Percentiles rank a stretch among this genome's conserved stretches.
phyloP scores from a whole-genome alignment of 805 yeast species.

The Ogataea degrootiae region DNA sequence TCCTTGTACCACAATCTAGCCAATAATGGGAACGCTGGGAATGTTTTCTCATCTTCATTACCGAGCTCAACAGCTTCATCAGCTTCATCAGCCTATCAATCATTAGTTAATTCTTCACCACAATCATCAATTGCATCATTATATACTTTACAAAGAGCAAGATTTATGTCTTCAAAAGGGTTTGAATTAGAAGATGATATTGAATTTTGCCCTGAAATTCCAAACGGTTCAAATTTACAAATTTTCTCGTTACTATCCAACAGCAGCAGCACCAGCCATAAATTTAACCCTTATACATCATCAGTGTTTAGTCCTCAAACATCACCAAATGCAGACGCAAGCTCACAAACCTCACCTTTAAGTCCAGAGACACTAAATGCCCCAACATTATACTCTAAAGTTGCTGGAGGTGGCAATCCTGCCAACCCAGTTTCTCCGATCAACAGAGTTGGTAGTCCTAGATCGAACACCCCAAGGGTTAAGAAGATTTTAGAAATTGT shows the following conservation, averaged over 20 bases:
- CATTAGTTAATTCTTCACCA: slow-evolving; percentile 23
- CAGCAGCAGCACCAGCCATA: slow-evolving; percentile 22
- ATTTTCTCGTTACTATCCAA: not conserved
- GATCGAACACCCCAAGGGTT: slow-evolving; percentile 44
- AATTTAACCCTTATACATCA: slow-evolving; percentile 67
- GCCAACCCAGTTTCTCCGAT: not conserved
- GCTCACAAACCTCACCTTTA: slow-evolving; percentile 13
- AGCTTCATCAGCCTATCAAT: slow-evolving; percentile 19
- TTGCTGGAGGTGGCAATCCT: not conserved
- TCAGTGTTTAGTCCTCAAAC: slow-evolving; percentile 51
- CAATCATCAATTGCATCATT: slow-evolving; percentile 23
- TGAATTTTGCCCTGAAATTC: slow-evolving; percentile 60
- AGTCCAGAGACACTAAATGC: slow-evolving; percentile 10
- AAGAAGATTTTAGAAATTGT: slow-evolving; percentile 59
- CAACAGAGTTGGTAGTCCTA: slow-evolving; percentile 8
- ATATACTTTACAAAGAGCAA: slow-evolving; percentile 34
- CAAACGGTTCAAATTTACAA: not conserved
- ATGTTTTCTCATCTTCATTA: slow-evolving; percentile 3
- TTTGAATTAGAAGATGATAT: slow-evolving; percentile 61
- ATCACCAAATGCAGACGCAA: slow-evolving; percentile 31
- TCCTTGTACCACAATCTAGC: slow-evolving; percentile 10
- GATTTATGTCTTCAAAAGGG: slow-evolving; percentile 54
- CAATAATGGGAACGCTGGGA: not conserved
- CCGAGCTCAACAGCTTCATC: slow-evolving; percentile 14
- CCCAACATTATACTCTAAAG: slow-evolving; percentile 11